Evolutionary conservation across 805 yeast genomes (phyloP), one percentile per base, ranked within the genome.

Genomic region (Myxozyma geophila): DNA sequence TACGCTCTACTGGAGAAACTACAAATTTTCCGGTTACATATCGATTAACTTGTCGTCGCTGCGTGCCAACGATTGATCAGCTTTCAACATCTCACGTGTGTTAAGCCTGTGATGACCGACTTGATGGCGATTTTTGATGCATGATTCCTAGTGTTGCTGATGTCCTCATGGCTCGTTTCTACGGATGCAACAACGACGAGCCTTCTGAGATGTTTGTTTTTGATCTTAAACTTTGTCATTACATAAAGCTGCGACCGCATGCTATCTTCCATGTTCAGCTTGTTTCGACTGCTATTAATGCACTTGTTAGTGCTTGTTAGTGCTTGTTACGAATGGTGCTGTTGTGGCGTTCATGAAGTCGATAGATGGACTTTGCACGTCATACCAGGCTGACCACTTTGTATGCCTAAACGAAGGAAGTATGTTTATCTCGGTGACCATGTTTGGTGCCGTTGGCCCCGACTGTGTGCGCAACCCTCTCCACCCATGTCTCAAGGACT

Each of bases 401-500:
- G 57, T 61, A 15, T 70, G 72, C 53, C 67, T 70, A 9, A 58
- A 55, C 51, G 70, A 71, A 6, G 41, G 65, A 19, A 61, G 58
- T 23, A 63, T 66, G 58, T 70, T 64, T 50, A 63, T 67, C 13
- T 57, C 62, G 8, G 56, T 68, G 9, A 51, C 70, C 28, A 48
- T 70, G 52, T 70, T 70, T 62, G 72, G 73, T 46, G 61, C 68
- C 4, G 59, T 70, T 23, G 73, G 72, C 10, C 73, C 72, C 12
- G 33, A 53, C 50, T 62, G 72, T n/a, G 60, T 70, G 21, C 69
- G 64, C 55, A 53, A 63, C 44, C 59, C 50, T 0, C 72, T 86
- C 19, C 87, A 87, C 71, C 90, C 90, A 0, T 76, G 81, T 13
- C 76, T 87, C 63, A 82, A 84, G 72, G 87, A 85, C 83, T 83